These are phyloP conservation scores for Lepiota venenata DNA, from an alignment of 768 basidiomycete species.

Conservation along the genomic window DNA sequence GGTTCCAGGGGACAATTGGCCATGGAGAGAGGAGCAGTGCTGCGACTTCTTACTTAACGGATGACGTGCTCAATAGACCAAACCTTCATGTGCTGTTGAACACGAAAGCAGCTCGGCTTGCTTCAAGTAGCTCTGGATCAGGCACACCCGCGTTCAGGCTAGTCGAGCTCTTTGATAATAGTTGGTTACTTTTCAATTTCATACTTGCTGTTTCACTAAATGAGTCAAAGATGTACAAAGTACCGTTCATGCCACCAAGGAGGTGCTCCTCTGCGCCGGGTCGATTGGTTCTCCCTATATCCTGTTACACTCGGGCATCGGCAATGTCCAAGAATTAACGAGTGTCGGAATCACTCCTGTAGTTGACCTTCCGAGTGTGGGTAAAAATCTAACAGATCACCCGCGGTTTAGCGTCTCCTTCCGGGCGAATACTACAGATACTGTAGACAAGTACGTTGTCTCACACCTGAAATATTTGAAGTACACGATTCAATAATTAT, in stretches of 20 bases:
- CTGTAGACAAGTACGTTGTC: background rate
- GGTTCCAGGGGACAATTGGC: slow-evolving; percentile 18
- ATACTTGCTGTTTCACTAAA: too few relatives aligned
- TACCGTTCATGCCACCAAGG: slow-evolving; percentile 11
- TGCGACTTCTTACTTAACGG: slow-evolving; percentile 20
- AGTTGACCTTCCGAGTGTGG: slow-evolving; percentile 25
- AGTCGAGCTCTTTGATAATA: slow-evolving; percentile 7
- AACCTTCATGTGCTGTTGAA: slow-evolving; percentile 29
- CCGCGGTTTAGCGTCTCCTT: slow-evolving; percentile 12
- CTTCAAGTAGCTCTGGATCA: too few relatives aligned
- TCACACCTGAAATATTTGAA: background rate
- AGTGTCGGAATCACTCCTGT: slow-evolving; percentile 20
- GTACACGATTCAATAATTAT: background rate
- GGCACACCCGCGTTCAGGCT: slow-evolving; percentile 4
- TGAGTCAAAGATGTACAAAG: background rate
- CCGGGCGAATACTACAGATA: slow-evolving; percentile 14
- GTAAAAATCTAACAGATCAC: slow-evolving; percentile 28
- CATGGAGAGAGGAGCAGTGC: slow-evolving; percentile 21
- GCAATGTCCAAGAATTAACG: slow-evolving; percentile 11
- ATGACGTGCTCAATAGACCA: slow-evolving; percentile 5
- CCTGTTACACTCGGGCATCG: slow-evolving; percentile 18
- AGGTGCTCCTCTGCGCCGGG: slow-evolving; percentile 19
- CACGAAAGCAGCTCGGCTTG: slow-evolving; percentile 4
- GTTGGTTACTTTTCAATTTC: background rate
- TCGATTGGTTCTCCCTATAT: slow-evolving; percentile 17